Conservation (phyloP, 768 basidiomycete species). For the Mycena sanguinolenta region DNA sequence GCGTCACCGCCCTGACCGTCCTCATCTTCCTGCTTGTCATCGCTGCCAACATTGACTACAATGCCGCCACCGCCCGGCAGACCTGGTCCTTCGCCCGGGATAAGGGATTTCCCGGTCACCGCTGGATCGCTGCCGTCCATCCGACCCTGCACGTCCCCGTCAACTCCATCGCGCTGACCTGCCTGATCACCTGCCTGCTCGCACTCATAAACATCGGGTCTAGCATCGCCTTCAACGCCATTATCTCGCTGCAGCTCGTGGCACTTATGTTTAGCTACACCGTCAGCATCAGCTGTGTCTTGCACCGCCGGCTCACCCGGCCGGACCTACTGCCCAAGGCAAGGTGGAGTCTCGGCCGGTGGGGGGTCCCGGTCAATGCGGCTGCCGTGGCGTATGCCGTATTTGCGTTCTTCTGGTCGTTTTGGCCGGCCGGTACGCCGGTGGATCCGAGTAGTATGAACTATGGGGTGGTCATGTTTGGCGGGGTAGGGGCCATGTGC, state of each 20-base stretch:
- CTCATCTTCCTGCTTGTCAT: constrained; percentile 26
- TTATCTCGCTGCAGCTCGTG: constrained; percentile 28
- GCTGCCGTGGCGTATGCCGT: constrained; percentile 24
- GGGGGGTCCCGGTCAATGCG: constrained; percentile 25
- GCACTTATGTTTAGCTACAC: constrained; percentile 31
- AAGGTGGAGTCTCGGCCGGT: constrained; percentile 29
- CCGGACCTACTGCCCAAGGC: constrained; percentile 28
- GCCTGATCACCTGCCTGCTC: constrained; percentile 29
- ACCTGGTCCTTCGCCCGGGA: constrained; percentile 29
- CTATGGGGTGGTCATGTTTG: constrained; percentile 28
- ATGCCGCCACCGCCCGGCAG: constrained; percentile 27
- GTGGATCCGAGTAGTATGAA: constrained; percentile 26
- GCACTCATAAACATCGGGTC: constrained; percentile 31
- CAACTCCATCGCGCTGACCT: constrained; percentile 26
- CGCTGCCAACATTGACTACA: constrained; percentile 31
- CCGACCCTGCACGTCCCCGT: constrained; percentile 29
- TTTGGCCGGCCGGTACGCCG: constrained; percentile 30
- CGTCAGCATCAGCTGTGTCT: constrained; percentile 27
- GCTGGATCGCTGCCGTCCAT: constrained; percentile 28
- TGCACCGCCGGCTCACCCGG: constrained; percentile 28
- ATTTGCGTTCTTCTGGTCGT: constrained; percentile 29
- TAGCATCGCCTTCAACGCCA: constrained; percentile 28
- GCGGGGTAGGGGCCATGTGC: constrained; percentile 28
- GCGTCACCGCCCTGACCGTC: constrained; percentile 27
- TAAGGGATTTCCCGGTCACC: constrained; percentile 28